Evolutionary conservation across 345 rosid genomes (phyloP).

Genomic region (Arabidopsis suecica): DNA sequence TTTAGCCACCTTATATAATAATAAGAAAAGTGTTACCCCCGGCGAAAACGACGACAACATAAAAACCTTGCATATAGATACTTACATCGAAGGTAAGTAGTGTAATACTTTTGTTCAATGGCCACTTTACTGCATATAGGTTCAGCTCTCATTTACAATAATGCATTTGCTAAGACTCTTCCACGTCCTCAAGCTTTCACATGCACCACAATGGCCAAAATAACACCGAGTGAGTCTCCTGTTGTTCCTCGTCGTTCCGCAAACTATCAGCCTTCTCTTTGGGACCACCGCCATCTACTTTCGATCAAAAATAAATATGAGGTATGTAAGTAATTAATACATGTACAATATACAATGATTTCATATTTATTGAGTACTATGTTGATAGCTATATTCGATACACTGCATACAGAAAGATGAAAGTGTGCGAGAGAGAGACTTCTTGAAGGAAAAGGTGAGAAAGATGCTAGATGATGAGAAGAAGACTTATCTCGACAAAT

Average conservation of each 20-base stretch:
- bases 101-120: slow-evolving; percentile 12
- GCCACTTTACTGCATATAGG: slow-evolving; percentile 22
- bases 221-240: neutral
- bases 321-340: slow-evolving; percentile 8
- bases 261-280: slow-evolving; percentile 35
- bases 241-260: slow-evolving; percentile 35
- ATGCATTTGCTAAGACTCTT: slow-evolving; percentile 12
- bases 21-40: neutral
- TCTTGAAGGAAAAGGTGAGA: slow-evolving; percentile 33
- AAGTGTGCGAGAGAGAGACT: slow-evolving; percentile 19
- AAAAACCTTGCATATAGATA: neutral
- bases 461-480: slow-evolving; percentile 27
- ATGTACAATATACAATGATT: neutral
- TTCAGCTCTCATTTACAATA: neutral
- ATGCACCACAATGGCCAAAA: slow-evolving; percentile 16
- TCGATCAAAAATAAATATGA: slow-evolving; percentile 4
- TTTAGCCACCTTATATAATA: no score
- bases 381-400: neutral
- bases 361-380: neutral
- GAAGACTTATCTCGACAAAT: slow-evolving; percentile 3
- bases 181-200: slow-evolving; percentile 13
- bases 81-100: neutral
- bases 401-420: slow-evolving; percentile 15
- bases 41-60: neutral
- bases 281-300: slow-evolving; percentile 35